Percentiles rank a stretch among this genome's conserved stretches.
These are phyloP conservation scores for Pochonia chlamydosporia DNA, from an alignment of 2,329 filamentous ascomycete genomes.

Conservation along the genomic window DNA sequence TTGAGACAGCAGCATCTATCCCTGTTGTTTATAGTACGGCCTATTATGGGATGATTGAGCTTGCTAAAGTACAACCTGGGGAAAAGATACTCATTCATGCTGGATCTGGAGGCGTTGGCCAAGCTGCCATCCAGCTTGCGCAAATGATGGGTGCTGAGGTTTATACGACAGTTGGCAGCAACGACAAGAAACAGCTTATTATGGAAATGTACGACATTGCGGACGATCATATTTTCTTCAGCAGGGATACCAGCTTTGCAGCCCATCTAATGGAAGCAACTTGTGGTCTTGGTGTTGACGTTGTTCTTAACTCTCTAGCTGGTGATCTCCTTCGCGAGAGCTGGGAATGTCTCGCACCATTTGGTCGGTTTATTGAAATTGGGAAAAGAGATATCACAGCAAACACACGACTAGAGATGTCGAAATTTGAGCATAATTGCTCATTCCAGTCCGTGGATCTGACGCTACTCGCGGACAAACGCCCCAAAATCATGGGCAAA, in stretches of 20 bases:
- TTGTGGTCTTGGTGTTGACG: slow-evolving; percentile 56
- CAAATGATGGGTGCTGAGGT: slow-evolving; percentile 18
- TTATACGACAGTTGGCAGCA: slow-evolving; percentile 22
- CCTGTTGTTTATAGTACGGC: slow-evolving; percentile 13
- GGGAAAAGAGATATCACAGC: slow-evolving; percentile 30
- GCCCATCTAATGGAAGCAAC: slow-evolving; percentile 18
- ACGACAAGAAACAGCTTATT: slow-evolving; percentile 22
- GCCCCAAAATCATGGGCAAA: slow-evolving; percentile 33
- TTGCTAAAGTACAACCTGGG: slow-evolving; percentile 22
- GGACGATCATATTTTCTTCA: slow-evolving; percentile 23
- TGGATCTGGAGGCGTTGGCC: slow-evolving; percentile 23
- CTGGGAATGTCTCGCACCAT: slow-evolving; percentile 38
- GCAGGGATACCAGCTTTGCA: slow-evolving; percentile 17
- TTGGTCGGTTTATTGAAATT: slow-evolving; percentile 42
- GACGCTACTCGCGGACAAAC: slow-evolving; percentile 33
- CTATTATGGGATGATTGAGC: slow-evolving; percentile 10
- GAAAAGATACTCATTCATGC: slow-evolving; percentile 26
- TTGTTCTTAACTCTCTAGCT: slow-evolving; percentile 51
- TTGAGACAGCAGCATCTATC: slow-evolving; percentile 25
- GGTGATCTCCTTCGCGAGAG: slow-evolving; percentile 36
- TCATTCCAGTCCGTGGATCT: slow-evolving; percentile 42
- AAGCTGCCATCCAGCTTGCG: slow-evolving; percentile 21
- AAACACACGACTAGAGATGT: slow-evolving; percentile 40
- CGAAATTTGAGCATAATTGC: slow-evolving; percentile 39
- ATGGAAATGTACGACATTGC: slow-evolving; percentile 29